phyloP scores from a whole-genome alignment of 495 filamentous ascomycete genomes.

The Tuber brumale region DNA sequence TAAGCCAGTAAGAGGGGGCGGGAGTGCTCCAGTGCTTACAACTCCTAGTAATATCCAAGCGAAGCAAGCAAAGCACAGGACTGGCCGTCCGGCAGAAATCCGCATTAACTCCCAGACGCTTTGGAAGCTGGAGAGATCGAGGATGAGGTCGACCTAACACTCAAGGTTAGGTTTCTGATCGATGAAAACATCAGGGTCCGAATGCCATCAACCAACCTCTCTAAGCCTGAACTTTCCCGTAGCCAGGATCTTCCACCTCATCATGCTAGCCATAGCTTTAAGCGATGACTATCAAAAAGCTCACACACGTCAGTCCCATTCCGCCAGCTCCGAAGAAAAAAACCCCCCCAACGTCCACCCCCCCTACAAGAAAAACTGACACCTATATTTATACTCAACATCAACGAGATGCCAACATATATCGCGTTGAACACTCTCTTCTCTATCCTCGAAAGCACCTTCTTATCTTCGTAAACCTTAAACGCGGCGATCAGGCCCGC shows the following conservation, averaged over 20 bases:
- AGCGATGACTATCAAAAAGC: slow-evolving; percentile 33
- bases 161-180: not conserved
- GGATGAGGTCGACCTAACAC: slow-evolving; percentile 33
- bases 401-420: slow-evolving; percentile 30
- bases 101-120: slow-evolving; percentile 28
- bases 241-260: slow-evolving; percentile 36
- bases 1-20: not conserved
- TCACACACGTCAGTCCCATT: not conserved
- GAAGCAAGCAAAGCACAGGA: slow-evolving; percentile 13
- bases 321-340: not conserved
- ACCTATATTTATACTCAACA: slow-evolving; percentile 36
- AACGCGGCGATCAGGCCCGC: slow-evolving; percentile 16
- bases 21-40: slow-evolving; percentile 6
- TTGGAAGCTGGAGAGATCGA: slow-evolving; percentile 34
- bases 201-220: slow-evolving; percentile 18
- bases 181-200: not conserved
- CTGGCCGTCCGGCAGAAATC: slow-evolving; percentile 8
- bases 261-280: slow-evolving; percentile 34
- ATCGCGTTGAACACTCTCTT: slow-evolving; percentile 37
- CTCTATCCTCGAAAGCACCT: slow-evolving; percentile 15
- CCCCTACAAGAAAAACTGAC: slow-evolving; percentile 12
- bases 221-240: slow-evolving; percentile 20
- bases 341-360: too few relatives aligned
- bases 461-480: slow-evolving; percentile 13
- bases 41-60: slow-evolving; percentile 31